These are phyloP conservation scores for Sphagnurus paluster DNA, from an alignment of 1,284 basidiomycete genomes.

Conservation along the genomic window DNA sequence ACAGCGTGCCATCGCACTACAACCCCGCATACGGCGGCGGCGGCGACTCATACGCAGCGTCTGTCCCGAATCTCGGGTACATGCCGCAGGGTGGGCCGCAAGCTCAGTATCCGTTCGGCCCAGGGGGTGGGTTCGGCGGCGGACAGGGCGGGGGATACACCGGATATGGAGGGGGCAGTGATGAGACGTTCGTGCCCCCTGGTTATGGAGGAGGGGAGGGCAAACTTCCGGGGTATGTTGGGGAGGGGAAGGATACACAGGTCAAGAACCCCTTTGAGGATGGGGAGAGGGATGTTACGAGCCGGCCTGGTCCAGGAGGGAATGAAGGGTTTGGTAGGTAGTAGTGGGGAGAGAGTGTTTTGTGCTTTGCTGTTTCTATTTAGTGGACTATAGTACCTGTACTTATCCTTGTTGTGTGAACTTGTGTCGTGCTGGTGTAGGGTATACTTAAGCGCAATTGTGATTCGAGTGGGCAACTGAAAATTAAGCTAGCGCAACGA, in stretches of 20 bases:
- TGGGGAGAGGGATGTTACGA: conserved; percentile 26
- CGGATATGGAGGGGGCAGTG: too few species aligned
- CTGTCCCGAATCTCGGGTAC: conserved; percentile 20
- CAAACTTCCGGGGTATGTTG: conserved; percentile 42
- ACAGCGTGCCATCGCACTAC: conserved; percentile 37
- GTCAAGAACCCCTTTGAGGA: conserved; percentile 44
- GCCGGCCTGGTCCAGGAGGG: too few species aligned
- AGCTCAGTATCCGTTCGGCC: background rate
- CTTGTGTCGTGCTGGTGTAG: too few species aligned
- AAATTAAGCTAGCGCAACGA: too few species aligned
- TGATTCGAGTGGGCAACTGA: too few species aligned
- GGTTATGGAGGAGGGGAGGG: too few species aligned
- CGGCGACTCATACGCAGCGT: background rate
- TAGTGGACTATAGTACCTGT: too few species aligned
- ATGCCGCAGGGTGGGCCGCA: conserved; percentile 8
- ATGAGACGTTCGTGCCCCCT: conserved; percentile 31
- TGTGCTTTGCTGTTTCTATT: too few species aligned
- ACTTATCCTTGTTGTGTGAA: too few species aligned
- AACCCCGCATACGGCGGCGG: conserved; percentile 40
- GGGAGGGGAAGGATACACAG: conserved; percentile 29
- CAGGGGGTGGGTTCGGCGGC: conserved; percentile 15
- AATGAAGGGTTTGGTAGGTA: too few species aligned
- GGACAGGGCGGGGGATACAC: conserved; percentile 48
- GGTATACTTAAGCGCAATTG: too few species aligned
- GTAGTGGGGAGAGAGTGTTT: too few species aligned